Evolutionary conservation across 495 filamentous ascomycete species (phyloP).

Genomic region (Xylaria castorea): DNA sequence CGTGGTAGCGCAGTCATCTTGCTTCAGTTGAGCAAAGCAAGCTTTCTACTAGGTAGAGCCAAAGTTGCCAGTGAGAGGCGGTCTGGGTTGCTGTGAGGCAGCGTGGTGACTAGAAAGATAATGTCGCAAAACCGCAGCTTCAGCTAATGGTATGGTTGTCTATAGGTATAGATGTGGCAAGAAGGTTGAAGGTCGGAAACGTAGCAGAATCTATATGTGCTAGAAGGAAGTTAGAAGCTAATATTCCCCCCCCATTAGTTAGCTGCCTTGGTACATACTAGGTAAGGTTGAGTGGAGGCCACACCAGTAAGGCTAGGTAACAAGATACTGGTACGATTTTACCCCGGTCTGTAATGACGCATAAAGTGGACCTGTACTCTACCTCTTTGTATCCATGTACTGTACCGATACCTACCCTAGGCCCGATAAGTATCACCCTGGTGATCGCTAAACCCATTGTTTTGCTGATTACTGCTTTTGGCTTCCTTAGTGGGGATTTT

Average conservation of each 20-base stretch:
- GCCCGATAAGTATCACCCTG: slow-evolving; percentile 18
- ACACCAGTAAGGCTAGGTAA: slow-evolving; percentile 11
- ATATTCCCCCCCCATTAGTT: background rate
- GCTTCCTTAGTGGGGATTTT: background rate
- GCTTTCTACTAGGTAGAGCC: background rate
- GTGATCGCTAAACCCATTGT: slow-evolving; percentile 25
- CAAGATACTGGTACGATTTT: background rate
- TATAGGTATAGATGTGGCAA: background rate
- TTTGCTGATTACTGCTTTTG: slow-evolving; percentile 25
- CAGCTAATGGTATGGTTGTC: background rate
- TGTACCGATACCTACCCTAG: background rate
- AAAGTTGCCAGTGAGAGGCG: background rate
- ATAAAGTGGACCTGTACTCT: background rate
- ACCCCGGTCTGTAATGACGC: slow-evolving; percentile 1
- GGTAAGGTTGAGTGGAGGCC: slow-evolving; percentile 4
- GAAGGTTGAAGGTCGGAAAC: background rate
- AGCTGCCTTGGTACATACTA: background rate
- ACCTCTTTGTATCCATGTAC: background rate
- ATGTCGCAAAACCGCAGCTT: background rate
- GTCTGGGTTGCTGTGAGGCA: background rate
- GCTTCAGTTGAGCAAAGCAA: background rate
- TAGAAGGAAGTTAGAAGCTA: slow-evolving; percentile 20
- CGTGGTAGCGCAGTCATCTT: slow-evolving; percentile 75
- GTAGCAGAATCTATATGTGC: background rate
- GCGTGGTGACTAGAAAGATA: background rate